phyloP scores from a whole-genome alignment of 2,329 filamentous ascomycete species.

The Ilyonectria destructans region DNA sequence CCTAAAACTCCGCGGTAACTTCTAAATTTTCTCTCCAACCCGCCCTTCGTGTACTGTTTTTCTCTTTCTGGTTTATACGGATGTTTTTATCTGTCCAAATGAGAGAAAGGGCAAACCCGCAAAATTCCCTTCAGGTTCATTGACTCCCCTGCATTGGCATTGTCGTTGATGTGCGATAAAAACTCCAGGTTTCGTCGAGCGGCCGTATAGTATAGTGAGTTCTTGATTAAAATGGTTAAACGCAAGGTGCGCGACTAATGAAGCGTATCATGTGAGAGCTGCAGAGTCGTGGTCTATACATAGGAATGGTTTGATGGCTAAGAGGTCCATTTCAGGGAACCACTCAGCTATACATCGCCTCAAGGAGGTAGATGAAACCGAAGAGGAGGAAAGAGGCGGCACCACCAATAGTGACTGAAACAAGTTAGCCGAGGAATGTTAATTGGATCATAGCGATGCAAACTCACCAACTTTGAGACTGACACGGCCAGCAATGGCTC shows the following conservation, averaged over 20 bases:
- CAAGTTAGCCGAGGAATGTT: slow-evolving; percentile 41
- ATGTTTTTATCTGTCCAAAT: background rate
- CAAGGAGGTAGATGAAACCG: slow-evolving; percentile 90
- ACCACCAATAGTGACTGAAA: slow-evolving; percentile 89
- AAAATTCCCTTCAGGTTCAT: slow-evolving; percentile 5
- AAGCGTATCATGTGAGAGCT: slow-evolving; percentile 3
- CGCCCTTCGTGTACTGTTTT: background rate
- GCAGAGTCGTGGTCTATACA: slow-evolving; percentile 34
- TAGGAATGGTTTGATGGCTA: slow-evolving; percentile 28
- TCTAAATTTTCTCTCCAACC: slow-evolving; percentile 5
- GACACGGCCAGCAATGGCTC: slow-evolving; percentile 92
- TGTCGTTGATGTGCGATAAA: slow-evolving; percentile 19
- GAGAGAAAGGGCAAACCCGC: background rate
- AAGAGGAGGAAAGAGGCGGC: slow-evolving; percentile 93
- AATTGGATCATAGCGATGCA: background rate
- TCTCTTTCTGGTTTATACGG: slow-evolving; percentile 2
- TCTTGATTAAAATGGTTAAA: slow-evolving; percentile 18
- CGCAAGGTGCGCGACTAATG: background rate
- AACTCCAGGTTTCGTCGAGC: slow-evolving; percentile 15
- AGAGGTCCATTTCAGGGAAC: background rate
- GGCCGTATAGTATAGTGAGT: slow-evolving; percentile 14
- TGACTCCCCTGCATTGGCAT: slow-evolving; percentile 7
- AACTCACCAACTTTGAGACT: slow-evolving; percentile 95
- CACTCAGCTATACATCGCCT: slow-evolving; percentile 76
- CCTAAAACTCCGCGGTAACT: slow-evolving; percentile 16